A percentile compares a stretch with the other conserved stretches of the same genome.
These are phyloP conservation scores for Trametes sp. DNA, from an alignment of 1,284 basidiomycete genomes.

Conservation along the genomic window DNA sequence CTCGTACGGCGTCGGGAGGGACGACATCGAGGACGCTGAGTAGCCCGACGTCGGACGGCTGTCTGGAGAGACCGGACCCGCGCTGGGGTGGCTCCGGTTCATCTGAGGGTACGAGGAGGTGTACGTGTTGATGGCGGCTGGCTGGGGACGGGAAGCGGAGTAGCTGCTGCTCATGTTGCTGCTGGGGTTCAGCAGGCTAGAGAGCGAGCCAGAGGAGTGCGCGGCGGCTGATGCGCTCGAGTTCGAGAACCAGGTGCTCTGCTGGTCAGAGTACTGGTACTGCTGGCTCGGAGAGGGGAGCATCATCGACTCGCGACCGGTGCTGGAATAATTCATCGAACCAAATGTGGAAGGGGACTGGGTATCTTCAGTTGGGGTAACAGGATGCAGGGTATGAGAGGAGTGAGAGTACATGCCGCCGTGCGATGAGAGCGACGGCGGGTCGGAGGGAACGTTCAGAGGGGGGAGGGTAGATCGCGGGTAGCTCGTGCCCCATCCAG, in stretches of 20 bases:
- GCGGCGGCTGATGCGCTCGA: conserved; percentile 53
- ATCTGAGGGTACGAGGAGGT: conserved; percentile 68
- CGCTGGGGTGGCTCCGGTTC: conserved; percentile 65
- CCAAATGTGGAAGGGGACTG: conserved; percentile 63
- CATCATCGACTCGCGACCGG: conserved; percentile 52
- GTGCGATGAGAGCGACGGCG: conserved; percentile 63
- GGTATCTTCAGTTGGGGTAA: conserved; percentile 72
- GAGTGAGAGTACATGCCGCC: conserved; percentile 59
- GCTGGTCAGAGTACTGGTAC: conserved; percentile 63
- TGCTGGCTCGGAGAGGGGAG: conserved; percentile 56
- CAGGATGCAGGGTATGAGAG: conserved; percentile 66
- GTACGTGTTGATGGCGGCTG: conserved; percentile 74
- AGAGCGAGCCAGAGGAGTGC: conserved; percentile 72
- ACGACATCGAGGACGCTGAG: conserved; percentile 80
- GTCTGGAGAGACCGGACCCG: conserved; percentile 79
- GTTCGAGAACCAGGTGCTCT: conserved; percentile 66
- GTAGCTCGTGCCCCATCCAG: conserved; percentile 67
- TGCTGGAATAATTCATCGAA: conserved; percentile 57
- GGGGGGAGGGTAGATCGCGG: conserved; percentile 76
- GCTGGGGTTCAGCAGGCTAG: conserved; percentile 80
- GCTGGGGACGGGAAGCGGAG: conserved; percentile 36
- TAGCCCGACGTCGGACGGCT: conserved; percentile 84
- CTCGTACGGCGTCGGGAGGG: conserved; percentile 65
- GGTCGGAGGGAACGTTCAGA: conserved; percentile 80
- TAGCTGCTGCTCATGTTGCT: conserved; percentile 65